These are phyloP conservation scores for Gracilaria domingensis DNA, from an alignment of 23 red algal genomes.

Conservation along the genomic window DNA sequence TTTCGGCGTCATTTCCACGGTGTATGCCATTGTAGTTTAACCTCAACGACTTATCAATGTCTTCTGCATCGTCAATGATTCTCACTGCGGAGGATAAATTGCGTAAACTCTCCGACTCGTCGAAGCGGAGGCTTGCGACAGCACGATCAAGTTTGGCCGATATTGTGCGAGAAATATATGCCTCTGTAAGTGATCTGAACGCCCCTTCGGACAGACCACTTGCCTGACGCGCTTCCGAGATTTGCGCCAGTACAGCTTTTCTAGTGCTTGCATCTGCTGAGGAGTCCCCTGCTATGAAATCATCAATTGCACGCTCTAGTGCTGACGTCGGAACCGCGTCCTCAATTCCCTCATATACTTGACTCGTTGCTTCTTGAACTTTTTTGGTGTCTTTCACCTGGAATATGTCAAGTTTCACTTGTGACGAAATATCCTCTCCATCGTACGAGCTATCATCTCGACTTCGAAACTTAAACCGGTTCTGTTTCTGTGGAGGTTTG, in stretches of 20 bases:
- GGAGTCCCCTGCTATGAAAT: conserved; percentile 30
- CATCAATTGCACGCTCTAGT: conserved; percentile 39
- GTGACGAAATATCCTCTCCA: conserved; percentile 27
- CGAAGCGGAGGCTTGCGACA: conserved; percentile 36
- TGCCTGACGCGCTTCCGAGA: conserved; percentile 17
- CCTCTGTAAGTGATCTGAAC: conserved; percentile 24
- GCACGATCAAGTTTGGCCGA: conserved; percentile 62
- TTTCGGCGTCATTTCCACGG: conserved; percentile 28
- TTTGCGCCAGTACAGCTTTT: not conserved
- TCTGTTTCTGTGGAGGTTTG: not conserved
- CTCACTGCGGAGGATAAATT: conserved; percentile 16
- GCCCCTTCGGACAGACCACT: conserved; percentile 46
- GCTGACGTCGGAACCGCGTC: conserved; percentile 47
- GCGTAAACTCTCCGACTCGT: conserved; percentile 51
- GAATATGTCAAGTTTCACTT: conserved; percentile 67
- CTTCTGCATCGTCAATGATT: conserved; percentile 51
- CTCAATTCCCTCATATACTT: conserved; percentile 3
- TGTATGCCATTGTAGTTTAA: conserved; percentile 62
- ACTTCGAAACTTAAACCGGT: conserved; percentile 64
- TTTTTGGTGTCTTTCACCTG: not conserved
- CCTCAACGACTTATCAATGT: conserved; percentile 14
- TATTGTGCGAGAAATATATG: conserved; percentile 53
- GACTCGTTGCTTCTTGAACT: not conserved
- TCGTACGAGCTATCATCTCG: not conserved
- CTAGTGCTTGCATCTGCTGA: not conserved